Conservation (phyloP, 306 rosid species). For the Mimosa pudica region DNA sequence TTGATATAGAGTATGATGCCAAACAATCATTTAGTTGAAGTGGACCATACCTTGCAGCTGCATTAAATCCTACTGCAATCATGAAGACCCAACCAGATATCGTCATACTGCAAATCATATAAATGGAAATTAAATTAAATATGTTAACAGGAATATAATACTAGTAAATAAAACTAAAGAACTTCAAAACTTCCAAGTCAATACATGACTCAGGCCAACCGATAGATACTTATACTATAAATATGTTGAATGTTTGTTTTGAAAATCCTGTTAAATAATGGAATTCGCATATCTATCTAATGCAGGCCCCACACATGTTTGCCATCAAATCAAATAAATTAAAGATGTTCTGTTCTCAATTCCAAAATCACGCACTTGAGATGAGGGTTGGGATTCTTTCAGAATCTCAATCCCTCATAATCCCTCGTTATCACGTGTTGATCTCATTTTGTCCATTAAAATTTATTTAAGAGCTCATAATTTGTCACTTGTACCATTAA, state of each 20-base stretch:
- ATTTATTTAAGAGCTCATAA: too few relatives aligned
- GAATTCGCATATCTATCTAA: not conserved
- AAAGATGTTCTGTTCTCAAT: too few relatives aligned
- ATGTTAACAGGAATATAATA: not conserved
- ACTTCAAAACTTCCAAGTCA: not conserved
- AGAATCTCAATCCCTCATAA: too few relatives aligned
- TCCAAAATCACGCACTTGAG: too few relatives aligned
- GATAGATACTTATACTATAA: not conserved
- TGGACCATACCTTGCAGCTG: conserved; percentile 52
- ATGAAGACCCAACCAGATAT: conserved; percentile 48
- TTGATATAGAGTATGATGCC: not conserved
- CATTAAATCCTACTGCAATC: conserved; percentile 61
- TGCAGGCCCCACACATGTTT: not conserved
- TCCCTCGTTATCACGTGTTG: too few relatives aligned
- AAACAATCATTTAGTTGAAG: too few relatives aligned
- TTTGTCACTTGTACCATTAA: too few relatives aligned
- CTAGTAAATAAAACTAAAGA: not conserved
- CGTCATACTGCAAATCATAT: conserved; percentile 42
- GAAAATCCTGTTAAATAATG: not conserved
- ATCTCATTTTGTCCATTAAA: too few relatives aligned
- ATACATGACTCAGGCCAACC: not conserved
- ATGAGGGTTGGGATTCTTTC: too few relatives aligned
- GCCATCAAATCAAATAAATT: not conserved
- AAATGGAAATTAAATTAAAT: not conserved
- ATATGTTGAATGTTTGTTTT: not conserved